Base-by-base conservation (phyloP, 306 rosid species). In the Quercus robur region DNA sequence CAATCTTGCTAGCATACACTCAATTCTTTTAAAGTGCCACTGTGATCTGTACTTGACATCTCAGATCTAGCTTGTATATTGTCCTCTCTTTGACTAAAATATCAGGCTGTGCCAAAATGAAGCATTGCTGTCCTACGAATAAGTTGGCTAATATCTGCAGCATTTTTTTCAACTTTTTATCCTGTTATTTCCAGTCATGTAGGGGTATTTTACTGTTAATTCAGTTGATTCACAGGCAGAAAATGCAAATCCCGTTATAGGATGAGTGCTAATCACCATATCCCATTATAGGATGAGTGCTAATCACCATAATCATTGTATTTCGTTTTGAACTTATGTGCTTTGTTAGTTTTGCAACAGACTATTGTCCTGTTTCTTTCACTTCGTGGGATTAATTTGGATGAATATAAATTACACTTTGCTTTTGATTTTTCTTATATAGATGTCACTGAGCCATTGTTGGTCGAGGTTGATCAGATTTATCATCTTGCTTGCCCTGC, bases 401-500 rank as follows among this genome's bases (percentile, higher is more conserved):
- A 18, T 33, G 52, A 33, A 9, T 35, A 67, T 31, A 38, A 33
- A 35, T 19, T 35, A 67, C 41, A n/a, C 12, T 1, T 67, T 3
- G 38, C 12, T 33, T 67, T 35, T 80, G 75, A 26, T 71, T 70
- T 69, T 75, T 62, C 46, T 49, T 61, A 31, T 87, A 63, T 67
- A 94, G 99, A 94, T 87, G 94, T 94, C 76, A 94, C 97, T 3
- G 99, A 94, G 83, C 79, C 95, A 54, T 83, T 94, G 93, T 59
- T 89, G 90, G 79, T 93, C 26, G 97, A 94, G 87, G 99, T 94
- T 81, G 99, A 94, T 87, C 97, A 80, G 88, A 94, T 94, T 75
- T 92, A 94, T 84, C 99, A 92, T 84, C 97, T 94, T 76, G 99
- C 99, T 20, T 94, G 99, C 86, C 99, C 99, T 0, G 99, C 99